Percentiles rank a stretch among this genome's conserved stretches.
phyloP scores from a whole-genome alignment of 2,329 filamentous ascomycete genomes.

The Talaromyces sp. region DNA sequence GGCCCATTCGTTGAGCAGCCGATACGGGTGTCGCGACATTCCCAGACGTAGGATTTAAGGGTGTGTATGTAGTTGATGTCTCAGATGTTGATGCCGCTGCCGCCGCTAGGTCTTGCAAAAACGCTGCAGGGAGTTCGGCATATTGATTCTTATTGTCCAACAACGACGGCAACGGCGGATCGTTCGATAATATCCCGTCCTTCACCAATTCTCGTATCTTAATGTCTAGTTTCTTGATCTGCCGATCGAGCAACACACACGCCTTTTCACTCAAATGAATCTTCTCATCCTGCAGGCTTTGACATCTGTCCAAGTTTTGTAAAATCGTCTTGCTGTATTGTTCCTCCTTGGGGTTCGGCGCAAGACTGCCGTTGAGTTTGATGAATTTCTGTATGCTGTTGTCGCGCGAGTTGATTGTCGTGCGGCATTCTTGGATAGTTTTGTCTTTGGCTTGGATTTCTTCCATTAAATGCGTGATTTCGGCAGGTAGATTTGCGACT shows the following conservation, averaged over 20 bases:
- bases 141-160: slow-evolving; percentile 50
- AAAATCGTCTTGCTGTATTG: slow-evolving; percentile 58
- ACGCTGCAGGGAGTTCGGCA: slow-evolving; percentile 48
- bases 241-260: slow-evolving; percentile 59
- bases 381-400: slow-evolving; percentile 65
- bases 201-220: slow-evolving; percentile 60
- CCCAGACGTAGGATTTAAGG: slow-evolving; percentile 56
- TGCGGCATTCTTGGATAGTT: slow-evolving; percentile 57
- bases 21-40: slow-evolving; percentile 55
- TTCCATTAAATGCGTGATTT: slow-evolving; percentile 65
- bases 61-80: slow-evolving; percentile 46
- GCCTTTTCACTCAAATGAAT: slow-evolving; percentile 61
- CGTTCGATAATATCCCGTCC: slow-evolving; percentile 59
- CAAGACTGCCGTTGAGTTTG: slow-evolving; percentile 60
- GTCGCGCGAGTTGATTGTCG: slow-evolving; percentile 59
- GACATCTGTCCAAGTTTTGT: slow-evolving; percentile 58
- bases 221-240: slow-evolving; percentile 62
- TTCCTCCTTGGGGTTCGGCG: slow-evolving; percentile 64
- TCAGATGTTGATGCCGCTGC: slow-evolving; percentile 24
- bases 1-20: slow-evolving; percentile 51
- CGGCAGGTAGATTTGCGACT: slow-evolving; percentile 60
- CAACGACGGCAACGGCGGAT: slow-evolving; percentile 60
- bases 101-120: slow-evolving; percentile 46
- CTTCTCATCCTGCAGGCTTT: slow-evolving; percentile 63
- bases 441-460: slow-evolving; percentile 66